Evolutionary conservation across 2,329 filamentous ascomycete genomes (phyloP).

Genomic region (Nothopassalora personata): DNA sequence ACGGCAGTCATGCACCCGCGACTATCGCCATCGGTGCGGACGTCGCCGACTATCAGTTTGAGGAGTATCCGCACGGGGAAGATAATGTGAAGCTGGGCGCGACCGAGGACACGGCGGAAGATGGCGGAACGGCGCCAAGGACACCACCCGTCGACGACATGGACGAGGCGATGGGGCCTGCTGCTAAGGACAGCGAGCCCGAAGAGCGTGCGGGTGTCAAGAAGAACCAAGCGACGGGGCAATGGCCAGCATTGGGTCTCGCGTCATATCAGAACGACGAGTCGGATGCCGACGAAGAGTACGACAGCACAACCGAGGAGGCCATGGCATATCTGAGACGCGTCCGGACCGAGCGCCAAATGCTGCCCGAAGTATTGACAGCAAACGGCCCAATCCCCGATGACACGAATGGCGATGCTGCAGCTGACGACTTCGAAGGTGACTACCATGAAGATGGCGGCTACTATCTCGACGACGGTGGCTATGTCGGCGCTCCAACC

Average conservation of each 20-base stretch:
- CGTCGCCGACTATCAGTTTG: conserved; percentile 16
- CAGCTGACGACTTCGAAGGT: conserved; percentile 24
- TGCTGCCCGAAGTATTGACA: conserved; percentile 23
- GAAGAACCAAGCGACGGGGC: conserved; percentile 22
- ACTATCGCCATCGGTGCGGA: not conserved
- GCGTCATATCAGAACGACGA: conserved; percentile 22
- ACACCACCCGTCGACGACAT: not conserved
- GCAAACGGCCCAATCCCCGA: conserved; percentile 13
- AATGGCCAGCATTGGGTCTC: conserved; percentile 24
- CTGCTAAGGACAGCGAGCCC: not conserved
- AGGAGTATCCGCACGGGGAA: conserved; percentile 14
- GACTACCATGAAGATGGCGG: conserved; percentile 37
- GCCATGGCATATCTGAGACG: conserved; percentile 32
- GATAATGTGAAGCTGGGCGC: conserved; percentile 6
- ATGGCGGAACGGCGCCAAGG: not conserved
- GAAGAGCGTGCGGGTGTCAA: not conserved
- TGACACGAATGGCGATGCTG: not conserved
- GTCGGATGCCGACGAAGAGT: conserved; percentile 18
- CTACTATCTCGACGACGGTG: conserved; percentile 70
- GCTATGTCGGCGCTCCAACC: conserved; percentile 62
- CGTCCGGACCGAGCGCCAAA: conserved; percentile 27
- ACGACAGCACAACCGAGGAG: conserved; percentile 26
- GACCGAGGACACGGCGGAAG: not conserved
- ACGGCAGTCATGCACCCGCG: not conserved
- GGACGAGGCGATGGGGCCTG: conserved; percentile 1